Base-by-base conservation (phyloP, 805 yeast species). In the Kodamaea restingae region DNA sequence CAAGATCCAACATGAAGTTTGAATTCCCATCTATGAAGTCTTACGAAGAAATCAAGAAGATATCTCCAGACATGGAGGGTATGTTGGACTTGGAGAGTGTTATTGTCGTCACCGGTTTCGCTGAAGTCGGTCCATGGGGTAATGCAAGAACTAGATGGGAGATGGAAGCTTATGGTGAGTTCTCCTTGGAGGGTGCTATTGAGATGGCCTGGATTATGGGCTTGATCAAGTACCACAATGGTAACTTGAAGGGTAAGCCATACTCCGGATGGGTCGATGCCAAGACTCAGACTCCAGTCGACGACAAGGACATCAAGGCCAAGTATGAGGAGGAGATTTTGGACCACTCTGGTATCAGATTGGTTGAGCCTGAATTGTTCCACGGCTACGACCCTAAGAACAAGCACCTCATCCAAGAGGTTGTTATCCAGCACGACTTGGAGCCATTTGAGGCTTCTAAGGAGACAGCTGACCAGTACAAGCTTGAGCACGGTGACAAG, bases 151-250 rank as follows among this genome's bases (percentile, higher is more conserved):
- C 98, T 41, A 81, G 98, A 76, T 93, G 98, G 98, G 98, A 93
- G 69, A 93, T 93, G 95, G 98, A 93, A 71, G 87, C 97, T 33
- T 51, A 64, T 45, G 98, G 98, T 56, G 88, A 85, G 60, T 93
- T 93, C 69, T 90, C 97, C 7, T 72, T 93, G 54, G 98, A 93
- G 70, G 98, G 98, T 58, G 84, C 96, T 59, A 84, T 93, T 60
- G 98, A 93, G 72, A 90, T 93, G 95, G 98, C 99, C 36, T 93
- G 98, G 97, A 90, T 93, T 54, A 93, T 93, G 98, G 97, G 97
- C 51, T 77, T 85, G 60, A 90, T 93, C 71, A 88, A 87, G 70
- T 93, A 93, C 71, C 93, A 86, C 71, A 86, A 87, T 52, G 98
- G 96, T 70, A 74, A 75, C 61, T 73, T 86, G 58, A 87, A 87